Conservation (phyloP, 2,329 filamentous ascomycete genomes). For the Penicillium sp. region DNA sequence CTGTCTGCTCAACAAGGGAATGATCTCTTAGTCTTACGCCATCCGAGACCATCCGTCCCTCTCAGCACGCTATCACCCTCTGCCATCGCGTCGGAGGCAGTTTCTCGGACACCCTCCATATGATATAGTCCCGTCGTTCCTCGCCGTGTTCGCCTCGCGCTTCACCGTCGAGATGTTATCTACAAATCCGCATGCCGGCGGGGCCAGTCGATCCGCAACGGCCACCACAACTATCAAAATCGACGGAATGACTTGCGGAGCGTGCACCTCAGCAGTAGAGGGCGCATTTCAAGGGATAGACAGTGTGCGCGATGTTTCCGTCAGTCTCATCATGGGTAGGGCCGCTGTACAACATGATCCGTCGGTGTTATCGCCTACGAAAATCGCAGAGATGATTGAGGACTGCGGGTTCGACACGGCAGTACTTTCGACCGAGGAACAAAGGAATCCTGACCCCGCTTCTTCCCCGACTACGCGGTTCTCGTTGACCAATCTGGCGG, state of each 20-base stretch:
- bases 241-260: constrained; percentile 83
- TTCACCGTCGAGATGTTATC: constrained; percentile 19
- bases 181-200: constrained; percentile 16
- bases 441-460: constrained; percentile 39
- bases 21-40: constrained; percentile 19
- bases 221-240: constrained; percentile 88
- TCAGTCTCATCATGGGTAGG: constrained; percentile 91
- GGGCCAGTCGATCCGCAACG: constrained; percentile 54
- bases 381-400: constrained; percentile 81
- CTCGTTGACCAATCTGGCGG: constrained; percentile 70
- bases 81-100: constrained; percentile 8
- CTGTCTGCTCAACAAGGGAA: constrained; percentile 14
- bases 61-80: constrained; percentile 16
- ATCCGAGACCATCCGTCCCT: constrained; percentile 24
- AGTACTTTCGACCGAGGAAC: constrained; percentile 73
- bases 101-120: constrained; percentile 7
- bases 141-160: background rate
- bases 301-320: constrained; percentile 80
- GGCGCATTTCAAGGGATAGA: constrained; percentile 78
- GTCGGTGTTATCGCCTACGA: constrained; percentile 66
- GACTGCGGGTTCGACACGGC: constrained; percentile 89
- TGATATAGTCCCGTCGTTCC: constrained; percentile 16
- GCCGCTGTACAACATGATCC: constrained; percentile 93
- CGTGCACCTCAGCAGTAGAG: constrained; percentile 95
- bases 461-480: constrained; percentile 29